These are phyloP conservation scores for Dictyostelium brefeldianum DNA, from an alignment of 78 protist genomes.

Conservation along the genomic window DNA sequence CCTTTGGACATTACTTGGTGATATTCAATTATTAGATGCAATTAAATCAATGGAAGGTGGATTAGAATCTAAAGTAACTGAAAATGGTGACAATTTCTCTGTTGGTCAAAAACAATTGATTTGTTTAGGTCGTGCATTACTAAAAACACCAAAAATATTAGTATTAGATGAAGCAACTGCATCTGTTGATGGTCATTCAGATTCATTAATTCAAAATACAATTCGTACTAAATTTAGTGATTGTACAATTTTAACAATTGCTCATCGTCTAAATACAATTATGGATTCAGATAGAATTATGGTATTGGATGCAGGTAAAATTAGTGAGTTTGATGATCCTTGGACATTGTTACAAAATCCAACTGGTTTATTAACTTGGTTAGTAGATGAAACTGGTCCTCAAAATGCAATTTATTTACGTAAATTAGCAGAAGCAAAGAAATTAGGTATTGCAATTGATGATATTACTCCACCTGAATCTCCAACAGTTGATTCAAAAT, in stretches of 20 bases:
- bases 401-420: conserved; percentile 36
- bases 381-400: conserved; percentile 79
- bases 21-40: conserved; percentile 68
- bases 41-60: conserved; percentile 39
- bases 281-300: conserved; percentile 89
- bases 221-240: conserved; percentile 63
- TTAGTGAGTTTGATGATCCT: conserved; percentile 82
- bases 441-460: background rate
- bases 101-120: conserved; percentile 97
- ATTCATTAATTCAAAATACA: conserved; percentile 89
- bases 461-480: background rate
- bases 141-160: conserved; percentile 74
- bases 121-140: conserved; percentile 94
- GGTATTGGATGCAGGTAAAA: conserved; percentile 81
- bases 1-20: conserved; percentile 82
- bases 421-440: conserved; percentile 35
- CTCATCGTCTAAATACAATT: conserved; percentile 96
- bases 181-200: conserved; percentile 91
- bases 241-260: conserved; percentile 89
- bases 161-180: conserved; percentile 97
- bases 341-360: conserved; percentile 40
- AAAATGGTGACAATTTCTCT: conserved; percentile 91
- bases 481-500: background rate
- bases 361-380: conserved; percentile 65
- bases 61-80: conserved; percentile 47